These are phyloP conservation scores for Diaporthe citriasiana DNA, from an alignment of 2,329 filamentous ascomycete species.

Conservation along the genomic window DNA sequence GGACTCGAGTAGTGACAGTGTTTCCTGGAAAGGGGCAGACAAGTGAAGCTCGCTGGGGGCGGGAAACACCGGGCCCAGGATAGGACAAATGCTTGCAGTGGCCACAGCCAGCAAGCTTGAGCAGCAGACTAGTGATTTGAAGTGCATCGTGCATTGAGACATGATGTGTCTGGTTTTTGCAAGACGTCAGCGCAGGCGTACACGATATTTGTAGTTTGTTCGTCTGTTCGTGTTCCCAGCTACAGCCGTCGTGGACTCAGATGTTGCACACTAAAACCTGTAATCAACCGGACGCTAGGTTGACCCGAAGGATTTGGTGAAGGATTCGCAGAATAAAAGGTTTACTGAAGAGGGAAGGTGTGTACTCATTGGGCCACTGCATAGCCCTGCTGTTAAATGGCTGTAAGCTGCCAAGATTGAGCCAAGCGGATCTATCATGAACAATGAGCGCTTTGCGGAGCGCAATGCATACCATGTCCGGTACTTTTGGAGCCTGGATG, in stretches of 20 bases:
- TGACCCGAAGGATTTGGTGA: not conserved
- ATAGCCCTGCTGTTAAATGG: not conserved
- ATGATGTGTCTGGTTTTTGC: not conserved
- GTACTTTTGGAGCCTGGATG: not conserved
- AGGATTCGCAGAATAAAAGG: not conserved
- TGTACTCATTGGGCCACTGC: not conserved
- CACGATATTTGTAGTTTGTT: not conserved
- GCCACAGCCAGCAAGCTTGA: not conserved
- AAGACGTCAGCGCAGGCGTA: not conserved
- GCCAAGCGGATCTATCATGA: not conserved
- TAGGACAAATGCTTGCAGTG: slow-evolving; percentile 1
- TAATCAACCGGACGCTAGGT: not conserved
- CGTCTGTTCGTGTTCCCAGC: not conserved
- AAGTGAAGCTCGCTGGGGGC: not conserved
- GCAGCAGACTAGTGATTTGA: not conserved
- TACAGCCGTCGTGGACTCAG: not conserved
- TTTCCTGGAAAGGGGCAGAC: not conserved
- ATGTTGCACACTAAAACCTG: too few relatives aligned
- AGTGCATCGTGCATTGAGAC: not conserved
- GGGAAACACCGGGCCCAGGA: slow-evolving; percentile 3
- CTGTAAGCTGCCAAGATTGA: slow-evolving; percentile 4
- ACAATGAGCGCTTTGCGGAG: too few relatives aligned
- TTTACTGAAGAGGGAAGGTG: slow-evolving; percentile 13
- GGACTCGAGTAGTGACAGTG: not conserved
- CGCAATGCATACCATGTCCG: too few relatives aligned